Evolutionary conservation across 257 asterid genomes (phyloP), one percentile per base, ranked within the genome.

Genomic region (Solanum appendiculatum): DNA sequence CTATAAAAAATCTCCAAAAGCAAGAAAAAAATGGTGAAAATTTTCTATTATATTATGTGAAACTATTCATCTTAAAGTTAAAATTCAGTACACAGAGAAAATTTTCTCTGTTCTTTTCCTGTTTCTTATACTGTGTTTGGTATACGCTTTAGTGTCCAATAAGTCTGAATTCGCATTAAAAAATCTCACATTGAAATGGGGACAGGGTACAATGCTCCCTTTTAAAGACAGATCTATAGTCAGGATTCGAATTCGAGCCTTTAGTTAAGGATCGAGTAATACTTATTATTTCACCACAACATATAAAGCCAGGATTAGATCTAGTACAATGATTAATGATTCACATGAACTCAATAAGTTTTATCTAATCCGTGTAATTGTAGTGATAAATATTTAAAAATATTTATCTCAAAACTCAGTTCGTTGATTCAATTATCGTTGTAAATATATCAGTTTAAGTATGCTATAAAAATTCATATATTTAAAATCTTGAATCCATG

Each of bases 301-400:
- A 0, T 25, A 25, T 64, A 4, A 0, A 27, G 0, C 1, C 9
- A 14, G 6, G 2, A 1, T 10, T 23, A 3, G 2, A 68, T 29
- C 2, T 14, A 29, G 3, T 3, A 10, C 5, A 68, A 29, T 66
- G 11, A 3, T 29, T 29, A 29, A 3, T 1, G 1, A 8, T 15
- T 29, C 21, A 14, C 2, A 1, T 14, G 39, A 68, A 14, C 3
- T 11, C 6, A 6, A 14, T 2, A 13, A 29, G 4, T 66, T 66
- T 66, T 1, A 3, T 1, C 1, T 29, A 68, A 3, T 5, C 3
- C 21, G 13, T 66, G 2, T 66, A 11, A 27, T 27, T 27, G 0
- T 27, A 12, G 27, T 27, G 13, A 66, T 29, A 68, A 68, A 68
- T 29, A 1, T 29, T 13, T 14, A 27, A 25, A 0, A 15, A 29